Base-by-base conservation (phyloP, 768 basidiomycete species). In the Boletus coccyginus region DNA sequence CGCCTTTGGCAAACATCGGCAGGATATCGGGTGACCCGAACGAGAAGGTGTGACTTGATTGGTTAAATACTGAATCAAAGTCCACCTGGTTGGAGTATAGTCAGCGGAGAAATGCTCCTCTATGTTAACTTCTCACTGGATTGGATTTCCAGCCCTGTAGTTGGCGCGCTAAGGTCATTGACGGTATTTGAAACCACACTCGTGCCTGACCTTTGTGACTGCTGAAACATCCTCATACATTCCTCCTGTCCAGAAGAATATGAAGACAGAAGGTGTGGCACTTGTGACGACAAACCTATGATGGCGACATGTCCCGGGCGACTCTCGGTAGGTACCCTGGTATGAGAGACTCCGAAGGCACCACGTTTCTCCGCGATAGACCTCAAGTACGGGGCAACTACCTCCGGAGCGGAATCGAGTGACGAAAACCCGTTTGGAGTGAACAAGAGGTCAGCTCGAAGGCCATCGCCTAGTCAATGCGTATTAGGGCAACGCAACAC, bases 221-320 rank as follows among this genome's bases (percentile, higher is more conserved):
- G 92, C 91, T 0, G 88, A 90, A 5, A 91, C 91, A 60, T 94
- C 90, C 70, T 94, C 92, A 65, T 93, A 92, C 90, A 94, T 93
- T 3, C 92, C 92, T 33, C 84, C 84, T 86, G 51, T n/a, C n/a
- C 32, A 46, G n/a, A 13, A 24, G 10, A 17, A 60, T 27, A 35
- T 62, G 46, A 57, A 47, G n/a, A 52, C 5, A 24, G 57, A 52
- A 45, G 13, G 21, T 6, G n/a, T 43, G 14, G 33, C 2, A 44
- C 17, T 19, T 41, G 8, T 38, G 40, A 49, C 3, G 46, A 62
- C 73, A 13, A 59, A 84, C 88, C 92, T 58, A 94, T 92, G 51
- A 94, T 81, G 21, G 92, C 92, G 27, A 94, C 91, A 68, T 94
- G 92, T 10, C 92, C 92, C 2, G 92, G 92, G 24, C 92, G 74